Base-by-base conservation (phyloP, 2,329 filamentous ascomycete genomes). In the Aspergillus texensis region DNA sequence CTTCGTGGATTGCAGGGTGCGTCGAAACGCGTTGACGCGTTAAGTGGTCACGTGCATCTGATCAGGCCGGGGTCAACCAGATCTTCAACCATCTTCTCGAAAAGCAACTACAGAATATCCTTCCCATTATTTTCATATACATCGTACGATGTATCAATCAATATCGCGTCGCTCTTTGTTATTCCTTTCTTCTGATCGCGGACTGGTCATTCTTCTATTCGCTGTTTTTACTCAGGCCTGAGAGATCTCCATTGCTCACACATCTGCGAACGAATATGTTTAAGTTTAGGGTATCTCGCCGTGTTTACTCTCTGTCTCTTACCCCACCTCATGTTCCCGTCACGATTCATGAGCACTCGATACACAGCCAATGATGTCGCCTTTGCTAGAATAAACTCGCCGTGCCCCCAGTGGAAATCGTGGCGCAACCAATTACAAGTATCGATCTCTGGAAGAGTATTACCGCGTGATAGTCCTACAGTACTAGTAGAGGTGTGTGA, bases 1-100 rank as follows among this genome's bases (percentile, higher is more conserved):
- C 60, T 64, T 64, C 45, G 48, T 67, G 50, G 63, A 60, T 32
- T 62, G 57, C 58, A 43, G 41, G 52, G 57, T 60, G 64, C 45
- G 45, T 48, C 8, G 6, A 6, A 19, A 74, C 74, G 71, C 72
- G 73, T 60, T 62, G 60, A 63, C 75, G 74, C 73, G 74, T 75
- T 69, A 74, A 76, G 72, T 71, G 74, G 68, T 61, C 58, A 60
- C 26, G 48, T 60, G 58, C 19, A n/a, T 3, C 2, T n/a, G 39
- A 41, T n/a, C 19, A 3, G 39, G 8, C 39, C 3, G 3, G 8
- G 36, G 19, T 39, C 36, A 36, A 36, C 34, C 14, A 36, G 4
- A 16, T 36, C 14, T 36, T 12, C 12, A 36, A 14, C 34, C 34
- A 11, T 34, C 6, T 36, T 36, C 6, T 36, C 34, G 14, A 36